Base-by-base conservation (phyloP, 2,329 filamentous ascomycete genomes). In the Lachnellula suecica region DNA sequence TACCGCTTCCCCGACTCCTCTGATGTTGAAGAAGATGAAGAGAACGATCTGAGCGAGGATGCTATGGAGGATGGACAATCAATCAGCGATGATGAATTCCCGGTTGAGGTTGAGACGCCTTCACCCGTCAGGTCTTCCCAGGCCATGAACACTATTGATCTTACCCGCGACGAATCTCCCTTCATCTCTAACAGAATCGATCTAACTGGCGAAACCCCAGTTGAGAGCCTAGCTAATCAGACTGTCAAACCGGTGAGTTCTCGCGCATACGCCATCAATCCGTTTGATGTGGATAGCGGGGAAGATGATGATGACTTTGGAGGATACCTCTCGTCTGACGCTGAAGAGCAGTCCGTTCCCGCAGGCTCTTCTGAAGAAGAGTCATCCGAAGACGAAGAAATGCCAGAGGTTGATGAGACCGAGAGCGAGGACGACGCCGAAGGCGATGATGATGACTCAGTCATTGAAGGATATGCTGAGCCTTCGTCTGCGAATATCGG, bases 141-240 rank as follows among this genome's bases (percentile, higher is more conserved):
- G 19, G 43, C 52, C 23, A 48, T 58, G 27, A 50, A 59, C 31
- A 41, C 59, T 11, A 67, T 67, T 24, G 66, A 67, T 46, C 58
- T 66, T 29, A 68, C 66, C n/a, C 38, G 58, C 44, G 59, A 67
- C 40, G 66, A 68, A 34, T 61, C 57, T 44, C 53, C 59, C 44
- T 35, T 43, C 6, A 35, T 48, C 7, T 49, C 51, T 15, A 47
- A 50, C 17, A 47, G 47, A 22, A 53, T 60, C 13, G 58, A 59
- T 44, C 51, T 58, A 11, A 60, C 58, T n/a, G 43, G 48, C 22
- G 54, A 59, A n/a, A 10, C 34, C 20, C 34, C 49, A 5, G 35
- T 19, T 17, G 41, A 35, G 11, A 51, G 50, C 13, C 46, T 49
- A 19, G 45, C 53, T 22, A 35, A 41, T 45, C 52, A 56, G 27